These are phyloP conservation scores for Wickerhamiella sorbophila DNA, from an alignment of 805 yeast genomes.

Conservation along the genomic window DNA sequence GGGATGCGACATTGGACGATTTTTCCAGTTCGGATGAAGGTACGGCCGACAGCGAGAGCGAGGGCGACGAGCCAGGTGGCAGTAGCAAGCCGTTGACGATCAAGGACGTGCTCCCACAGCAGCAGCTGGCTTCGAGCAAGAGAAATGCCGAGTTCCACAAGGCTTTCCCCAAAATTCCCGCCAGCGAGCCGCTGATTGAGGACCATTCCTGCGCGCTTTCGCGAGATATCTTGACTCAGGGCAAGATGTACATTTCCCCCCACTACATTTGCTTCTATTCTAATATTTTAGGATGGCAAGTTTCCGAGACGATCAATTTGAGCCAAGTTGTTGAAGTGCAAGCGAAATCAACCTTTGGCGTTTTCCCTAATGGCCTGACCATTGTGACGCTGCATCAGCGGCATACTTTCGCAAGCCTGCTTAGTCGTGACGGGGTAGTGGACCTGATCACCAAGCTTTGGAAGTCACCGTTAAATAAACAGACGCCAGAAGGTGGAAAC, in stretches of 20 bases:
- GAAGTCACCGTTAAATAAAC: conserved; percentile 5
- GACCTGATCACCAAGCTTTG: conserved; percentile 37
- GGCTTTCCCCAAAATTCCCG: conserved; percentile 52
- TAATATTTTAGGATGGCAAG: conserved; percentile 79
- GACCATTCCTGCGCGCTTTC: conserved; percentile 86
- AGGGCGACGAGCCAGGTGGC: not conserved
- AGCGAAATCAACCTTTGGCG: conserved; percentile 71
- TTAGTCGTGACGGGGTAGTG: conserved; percentile 64
- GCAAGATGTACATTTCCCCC: conserved; percentile 70
- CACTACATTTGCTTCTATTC: conserved; percentile 74
- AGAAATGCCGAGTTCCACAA: conserved; percentile 67
- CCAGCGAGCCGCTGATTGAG: conserved; percentile 59
- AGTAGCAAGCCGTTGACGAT: not conserved
- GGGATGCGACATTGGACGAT: conserved; percentile 1
- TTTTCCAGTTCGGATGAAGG: not conserved
- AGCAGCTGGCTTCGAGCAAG: conserved; percentile 36
- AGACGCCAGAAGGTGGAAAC: not conserved
- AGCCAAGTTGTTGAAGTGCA: conserved; percentile 62
- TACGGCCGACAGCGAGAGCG: too few relatives aligned
- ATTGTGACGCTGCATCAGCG: conserved; percentile 48
- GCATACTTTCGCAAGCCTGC: conserved; percentile 76
- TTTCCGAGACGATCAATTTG: conserved; percentile 57
- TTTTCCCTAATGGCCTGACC: conserved; percentile 79
- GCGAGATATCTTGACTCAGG: conserved; percentile 75
- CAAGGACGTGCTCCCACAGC: not conserved